Conservation (phyloP, 2,329 filamentous ascomycete genomes). For the Epichloe sylvatica region DNA sequence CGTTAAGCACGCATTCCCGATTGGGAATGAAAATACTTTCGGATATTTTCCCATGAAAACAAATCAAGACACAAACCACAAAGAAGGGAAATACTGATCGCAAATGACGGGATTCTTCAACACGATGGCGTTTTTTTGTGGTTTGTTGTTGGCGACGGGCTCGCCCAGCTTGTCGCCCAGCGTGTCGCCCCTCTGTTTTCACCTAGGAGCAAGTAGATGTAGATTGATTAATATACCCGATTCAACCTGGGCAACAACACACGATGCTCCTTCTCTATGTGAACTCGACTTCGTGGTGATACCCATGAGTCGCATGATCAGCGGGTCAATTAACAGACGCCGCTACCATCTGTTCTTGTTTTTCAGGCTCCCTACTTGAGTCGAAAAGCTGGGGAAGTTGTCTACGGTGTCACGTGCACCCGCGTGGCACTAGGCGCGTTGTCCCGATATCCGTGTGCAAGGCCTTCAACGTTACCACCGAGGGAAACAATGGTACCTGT, state of each 20-base stretch:
- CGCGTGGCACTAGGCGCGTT: conserved; percentile 1
- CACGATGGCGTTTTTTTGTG: conserved; percentile 10
- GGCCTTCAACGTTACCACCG: neutral
- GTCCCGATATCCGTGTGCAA: neutral
- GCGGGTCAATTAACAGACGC: no score
- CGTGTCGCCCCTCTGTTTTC: neutral
- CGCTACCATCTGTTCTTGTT: no score
- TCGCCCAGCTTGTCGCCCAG: neutral
- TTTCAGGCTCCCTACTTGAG: no score
- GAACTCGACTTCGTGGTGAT: no score
- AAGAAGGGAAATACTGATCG: conserved; percentile 2
- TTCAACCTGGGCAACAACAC: conserved; percentile 9
- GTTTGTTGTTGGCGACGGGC: neutral
- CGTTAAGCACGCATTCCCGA: conserved; percentile 17
- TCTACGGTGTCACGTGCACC: conserved; percentile 2
- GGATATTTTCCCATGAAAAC: conserved; percentile 15
- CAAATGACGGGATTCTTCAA: conserved; percentile 6
- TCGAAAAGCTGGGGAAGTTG: no score
- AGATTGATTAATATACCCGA: conserved; percentile 8
- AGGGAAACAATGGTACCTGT: neutral
- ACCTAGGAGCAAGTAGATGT: conserved; percentile 5
- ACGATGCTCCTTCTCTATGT: neutral
- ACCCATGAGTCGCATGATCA: no score
- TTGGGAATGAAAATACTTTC: conserved; percentile 15
- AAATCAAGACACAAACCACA: neutral